Percentiles rank a stretch among this genome's conserved stretches.
phyloP scores from a whole-genome alignment of 345 rosid genomes.

The Xanthoceras sorbifolium region DNA sequence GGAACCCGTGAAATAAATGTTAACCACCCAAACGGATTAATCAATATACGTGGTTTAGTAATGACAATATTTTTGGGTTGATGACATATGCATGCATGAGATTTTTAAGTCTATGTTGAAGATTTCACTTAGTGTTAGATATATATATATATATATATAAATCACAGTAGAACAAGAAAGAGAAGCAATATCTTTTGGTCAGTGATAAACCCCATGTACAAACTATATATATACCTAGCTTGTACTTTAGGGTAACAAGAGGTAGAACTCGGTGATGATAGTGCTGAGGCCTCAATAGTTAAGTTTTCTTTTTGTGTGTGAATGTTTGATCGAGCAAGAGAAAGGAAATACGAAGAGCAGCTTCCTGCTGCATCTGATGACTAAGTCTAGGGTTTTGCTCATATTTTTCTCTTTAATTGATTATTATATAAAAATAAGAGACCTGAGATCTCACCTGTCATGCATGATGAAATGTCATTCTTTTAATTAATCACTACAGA shows the following conservation, averaged over 20 bases:
- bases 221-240: too few relatives aligned
- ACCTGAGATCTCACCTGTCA: neutral
- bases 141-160: too few relatives aligned
- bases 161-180: neutral
- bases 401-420: neutral
- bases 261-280: neutral
- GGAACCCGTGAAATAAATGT: conserved; percentile 5
- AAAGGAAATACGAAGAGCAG: neutral
- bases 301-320: neutral
- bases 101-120: neutral
- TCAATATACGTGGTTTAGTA: too few relatives aligned
- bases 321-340: neutral
- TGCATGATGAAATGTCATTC: neutral
- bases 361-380: neutral
- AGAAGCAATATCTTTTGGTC: neutral
- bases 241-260: too few relatives aligned
- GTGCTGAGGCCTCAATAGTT: neutral
- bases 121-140: neutral
- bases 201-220: too few relatives aligned
- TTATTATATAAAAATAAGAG: neutral
- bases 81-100: neutral
- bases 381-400: neutral
- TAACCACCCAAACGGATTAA: neutral
- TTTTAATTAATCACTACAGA: neutral
- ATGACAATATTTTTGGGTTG: neutral